Evolutionary conservation across 768 basidiomycete species (phyloP).

Genomic region (Asterophora parasitica): DNA sequence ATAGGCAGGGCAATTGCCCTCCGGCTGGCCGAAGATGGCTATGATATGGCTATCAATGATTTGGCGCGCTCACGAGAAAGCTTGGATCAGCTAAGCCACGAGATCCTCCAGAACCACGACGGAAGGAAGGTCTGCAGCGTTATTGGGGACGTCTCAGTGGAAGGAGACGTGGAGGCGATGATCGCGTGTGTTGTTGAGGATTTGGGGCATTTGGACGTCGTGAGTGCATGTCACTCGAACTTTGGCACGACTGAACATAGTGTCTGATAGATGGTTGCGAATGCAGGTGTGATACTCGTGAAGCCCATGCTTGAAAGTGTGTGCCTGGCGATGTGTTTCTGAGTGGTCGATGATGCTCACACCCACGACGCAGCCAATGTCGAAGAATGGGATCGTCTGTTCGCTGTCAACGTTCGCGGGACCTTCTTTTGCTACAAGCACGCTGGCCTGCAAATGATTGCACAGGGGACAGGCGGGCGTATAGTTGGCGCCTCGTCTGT

Average conservation of each 20-base stretch:
- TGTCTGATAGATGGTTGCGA: slow-evolving; percentile 30
- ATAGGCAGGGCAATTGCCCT: slow-evolving; percentile 28
- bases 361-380: slow-evolving; percentile 15
- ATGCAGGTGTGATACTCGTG: slow-evolving; percentile 21
- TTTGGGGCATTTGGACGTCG: slow-evolving; percentile 26
- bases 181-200: slow-evolving; percentile 20
- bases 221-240: slow-evolving; percentile 11
- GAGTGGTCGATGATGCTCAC: neutral
- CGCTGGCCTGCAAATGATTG: slow-evolving; percentile 38
- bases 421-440: slow-evolving; percentile 37
- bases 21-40: slow-evolving; percentile 27
- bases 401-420: slow-evolving; percentile 32
- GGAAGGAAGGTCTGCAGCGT: slow-evolving; percentile 19
- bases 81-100: slow-evolving; percentile 19
- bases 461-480: slow-evolving; percentile 38
- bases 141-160: slow-evolving; percentile 24
- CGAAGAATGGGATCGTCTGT: slow-evolving; percentile 28
- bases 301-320: slow-evolving; percentile 1
- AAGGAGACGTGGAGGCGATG: slow-evolving; percentile 24
- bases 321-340: neutral
- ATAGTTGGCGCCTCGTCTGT: slow-evolving; percentile 41
- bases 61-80: slow-evolving; percentile 10
- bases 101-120: slow-evolving; percentile 16
- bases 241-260: neutral
- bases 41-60: slow-evolving; percentile 28